These are phyloP conservation scores for Botrytis galanthina DNA, from an alignment of 2,329 filamentous ascomycete species.

Conservation along the genomic window DNA sequence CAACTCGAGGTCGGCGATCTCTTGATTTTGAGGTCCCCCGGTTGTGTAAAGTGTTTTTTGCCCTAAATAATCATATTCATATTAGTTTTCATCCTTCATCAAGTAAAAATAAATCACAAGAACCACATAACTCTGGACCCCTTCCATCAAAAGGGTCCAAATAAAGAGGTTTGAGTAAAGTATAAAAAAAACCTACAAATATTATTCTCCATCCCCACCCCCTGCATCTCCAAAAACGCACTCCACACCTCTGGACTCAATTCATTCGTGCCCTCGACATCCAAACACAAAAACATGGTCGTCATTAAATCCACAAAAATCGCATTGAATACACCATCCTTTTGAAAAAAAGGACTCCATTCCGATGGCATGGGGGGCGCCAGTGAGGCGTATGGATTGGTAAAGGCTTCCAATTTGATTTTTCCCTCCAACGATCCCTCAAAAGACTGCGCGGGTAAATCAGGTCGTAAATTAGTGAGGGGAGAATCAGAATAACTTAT, in stretches of 20 bases:
- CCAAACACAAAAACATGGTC: conserved; percentile 31
- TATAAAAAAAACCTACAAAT: conserved; percentile 26
- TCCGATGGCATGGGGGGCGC: conserved; percentile 20
- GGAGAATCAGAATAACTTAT: not conserved
- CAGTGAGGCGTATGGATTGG: conserved; percentile 3
- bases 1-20: conserved; percentile 32
- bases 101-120: not conserved
- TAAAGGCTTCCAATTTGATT: conserved; percentile 6
- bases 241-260: conserved; percentile 31
- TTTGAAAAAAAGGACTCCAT: conserved; percentile 32
- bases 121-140: not conserved
- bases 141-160: not conserved
- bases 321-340: conserved; percentile 24
- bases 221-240: conserved; percentile 30
- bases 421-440: not conserved
- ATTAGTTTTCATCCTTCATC: not conserved
- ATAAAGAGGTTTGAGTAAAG: not conserved
- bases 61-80: conserved; percentile 22
- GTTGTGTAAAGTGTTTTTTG: conserved; percentile 25
- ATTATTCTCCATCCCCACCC: conserved; percentile 26
- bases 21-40: conserved; percentile 25
- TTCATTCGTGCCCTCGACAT: conserved; percentile 29
- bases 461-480: not conserved
- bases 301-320: conserved; percentile 33
- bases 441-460: not conserved